Conservation (phyloP, 164 flowering plant genomes). For the Liquidambar formosana region DNA sequence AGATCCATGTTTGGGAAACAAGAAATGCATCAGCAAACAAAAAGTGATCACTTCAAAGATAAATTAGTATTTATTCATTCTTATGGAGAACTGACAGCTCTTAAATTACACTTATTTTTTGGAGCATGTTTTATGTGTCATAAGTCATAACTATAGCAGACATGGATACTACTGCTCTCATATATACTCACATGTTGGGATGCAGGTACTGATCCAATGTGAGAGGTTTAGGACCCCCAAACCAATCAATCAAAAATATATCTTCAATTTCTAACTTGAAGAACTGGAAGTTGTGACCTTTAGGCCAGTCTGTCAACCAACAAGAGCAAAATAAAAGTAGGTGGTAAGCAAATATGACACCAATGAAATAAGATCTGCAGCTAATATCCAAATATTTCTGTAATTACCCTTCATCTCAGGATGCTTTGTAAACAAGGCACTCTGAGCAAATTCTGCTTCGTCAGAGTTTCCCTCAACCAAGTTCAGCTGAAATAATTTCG, state of each 20-base stretch:
- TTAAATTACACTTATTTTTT: not conserved
- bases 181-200: constrained; percentile 51
- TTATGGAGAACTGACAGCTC: not conserved
- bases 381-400: not conserved
- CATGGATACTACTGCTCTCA: not conserved
- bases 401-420: constrained; percentile 80
- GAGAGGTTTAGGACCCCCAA: constrained; percentile 84
- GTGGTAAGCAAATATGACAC: no score
- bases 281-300: constrained; percentile 70
- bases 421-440: constrained; percentile 85
- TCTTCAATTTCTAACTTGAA: constrained; percentile 74
- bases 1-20: constrained; percentile 11
- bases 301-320: constrained; percentile 74
- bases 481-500: constrained; percentile 45
- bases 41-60: not conserved
- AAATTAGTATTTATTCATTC: not conserved
- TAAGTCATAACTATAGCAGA: no score
- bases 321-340: not conserved
- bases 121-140: no score
- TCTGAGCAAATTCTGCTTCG: constrained; percentile 66
- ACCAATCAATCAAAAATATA: constrained; percentile 83
- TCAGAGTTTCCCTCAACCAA: constrained; percentile 43
- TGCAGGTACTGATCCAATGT: constrained; percentile 72
- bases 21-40: constrained; percentile 13
- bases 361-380: no score